These are phyloP conservation scores for Lomentospora prolificans DNA, from an alignment of 2,329 filamentous ascomycete species.

Conservation along the genomic window DNA sequence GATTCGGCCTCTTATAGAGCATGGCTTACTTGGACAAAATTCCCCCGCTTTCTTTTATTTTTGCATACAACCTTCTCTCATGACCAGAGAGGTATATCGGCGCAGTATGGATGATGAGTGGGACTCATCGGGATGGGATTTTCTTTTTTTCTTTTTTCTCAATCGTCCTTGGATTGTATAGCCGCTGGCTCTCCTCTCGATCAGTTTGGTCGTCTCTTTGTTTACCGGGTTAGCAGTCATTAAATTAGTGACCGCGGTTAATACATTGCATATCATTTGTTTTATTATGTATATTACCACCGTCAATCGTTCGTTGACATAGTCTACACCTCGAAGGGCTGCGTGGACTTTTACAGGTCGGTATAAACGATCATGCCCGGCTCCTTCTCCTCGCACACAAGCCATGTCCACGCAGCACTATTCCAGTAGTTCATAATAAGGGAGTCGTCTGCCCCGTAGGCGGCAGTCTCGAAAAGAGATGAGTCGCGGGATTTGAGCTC, in stretches of 20 bases:
- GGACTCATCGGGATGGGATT: not conserved
- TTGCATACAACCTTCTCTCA: slow-evolving; percentile 1
- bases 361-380: slow-evolving; percentile 27
- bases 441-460: slow-evolving; percentile 22
- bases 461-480: slow-evolving; percentile 25
- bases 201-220: not conserved
- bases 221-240: not conserved
- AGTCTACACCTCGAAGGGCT: too few species aligned
- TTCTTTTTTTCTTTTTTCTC: not conserved
- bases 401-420: slow-evolving; percentile 29
- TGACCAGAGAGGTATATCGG: slow-evolving; percentile 4
- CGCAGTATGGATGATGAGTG: slow-evolving; percentile 2
- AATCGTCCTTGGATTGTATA: too few species aligned
- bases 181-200: not conserved
- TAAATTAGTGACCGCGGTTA: not conserved
- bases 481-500: slow-evolving; percentile 23
- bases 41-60: too few species aligned
- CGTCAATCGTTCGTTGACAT: not conserved
- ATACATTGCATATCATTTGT: not conserved
- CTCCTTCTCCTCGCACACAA: slow-evolving; percentile 21
- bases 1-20: not conserved
- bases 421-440: slow-evolving; percentile 25
- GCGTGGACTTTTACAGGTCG: too few species aligned
- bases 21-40: not conserved
- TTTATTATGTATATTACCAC: not conserved